Evolutionary conservation across 345 rosid species (phyloP).

Genomic region (Eucalyptus caleyi): DNA sequence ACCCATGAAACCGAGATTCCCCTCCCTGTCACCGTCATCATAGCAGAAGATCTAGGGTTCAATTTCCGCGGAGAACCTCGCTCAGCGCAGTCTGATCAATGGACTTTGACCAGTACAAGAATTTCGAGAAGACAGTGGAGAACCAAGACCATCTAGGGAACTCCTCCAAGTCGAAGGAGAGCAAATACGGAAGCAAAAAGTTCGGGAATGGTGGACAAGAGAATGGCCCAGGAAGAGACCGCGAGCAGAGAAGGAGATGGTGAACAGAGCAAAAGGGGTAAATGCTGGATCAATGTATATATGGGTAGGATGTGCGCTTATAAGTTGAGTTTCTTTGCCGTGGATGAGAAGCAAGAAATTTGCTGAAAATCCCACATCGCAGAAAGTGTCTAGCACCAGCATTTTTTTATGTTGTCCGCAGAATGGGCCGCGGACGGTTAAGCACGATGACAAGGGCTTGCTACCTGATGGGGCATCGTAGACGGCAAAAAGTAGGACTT

Average conservation of each 20-base stretch:
- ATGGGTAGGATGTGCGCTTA: not conserved
- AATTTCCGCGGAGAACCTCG: not conserved
- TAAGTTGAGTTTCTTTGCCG: not conserved
- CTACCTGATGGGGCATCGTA: too few species aligned
- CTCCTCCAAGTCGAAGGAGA: slow-evolving; percentile 23
- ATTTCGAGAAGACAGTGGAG: slow-evolving; percentile 72
- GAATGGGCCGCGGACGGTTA: too few species aligned
- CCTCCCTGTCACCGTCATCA: not conserved
- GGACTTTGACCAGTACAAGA: slow-evolving; percentile 87
- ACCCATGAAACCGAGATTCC: not conserved
- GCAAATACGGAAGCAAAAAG: not conserved
- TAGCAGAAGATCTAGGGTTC: not conserved
- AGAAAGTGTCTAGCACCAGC: not conserved
- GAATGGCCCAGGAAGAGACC: too few species aligned
- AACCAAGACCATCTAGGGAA: slow-evolving; percentile 19
- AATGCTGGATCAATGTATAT: not conserved
- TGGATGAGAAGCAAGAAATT: not conserved
- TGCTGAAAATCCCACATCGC: not conserved
- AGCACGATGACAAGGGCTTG: too few species aligned
- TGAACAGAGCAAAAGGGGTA: not conserved
- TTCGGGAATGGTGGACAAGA: not conserved
- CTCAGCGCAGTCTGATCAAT: slow-evolving; percentile 2
- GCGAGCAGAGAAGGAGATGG: too few species aligned
- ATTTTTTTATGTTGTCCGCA: too few species aligned
- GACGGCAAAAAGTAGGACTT: too few species aligned